Conservation (phyloP, 768 basidiomycete species). For the Sistotremastrum suecicum region DNA sequence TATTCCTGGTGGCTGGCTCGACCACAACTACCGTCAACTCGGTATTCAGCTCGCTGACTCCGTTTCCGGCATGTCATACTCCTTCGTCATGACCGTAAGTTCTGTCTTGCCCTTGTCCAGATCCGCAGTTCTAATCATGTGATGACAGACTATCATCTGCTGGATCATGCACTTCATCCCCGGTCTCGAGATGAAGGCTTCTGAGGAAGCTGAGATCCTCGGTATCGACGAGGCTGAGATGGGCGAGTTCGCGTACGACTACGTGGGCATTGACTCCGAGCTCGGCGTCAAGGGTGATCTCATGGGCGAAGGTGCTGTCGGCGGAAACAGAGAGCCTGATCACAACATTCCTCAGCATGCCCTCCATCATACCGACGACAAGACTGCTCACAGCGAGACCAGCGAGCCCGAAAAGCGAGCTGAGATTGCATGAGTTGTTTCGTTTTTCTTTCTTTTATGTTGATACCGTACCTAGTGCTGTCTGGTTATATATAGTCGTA, state of each 20-base stretch:
- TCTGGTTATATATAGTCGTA: background rate
- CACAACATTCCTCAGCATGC: background rate
- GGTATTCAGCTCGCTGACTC: conserved; percentile 77
- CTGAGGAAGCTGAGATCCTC: conserved; percentile 46
- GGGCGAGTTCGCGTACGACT: conserved; percentile 85
- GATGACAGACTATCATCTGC: conserved; percentile 47
- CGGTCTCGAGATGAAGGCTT: conserved; percentile 54
- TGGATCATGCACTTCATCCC: conserved; percentile 86
- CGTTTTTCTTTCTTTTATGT: background rate
- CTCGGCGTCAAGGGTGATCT: conserved; percentile 17
- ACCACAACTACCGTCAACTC: conserved; percentile 69
- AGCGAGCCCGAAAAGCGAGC: background rate
- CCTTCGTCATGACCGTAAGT: conserved; percentile 50
- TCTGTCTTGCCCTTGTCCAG: background rate
- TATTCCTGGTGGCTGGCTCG: conserved; percentile 74
- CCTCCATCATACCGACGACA: too few relatives aligned
- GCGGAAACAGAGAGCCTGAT: background rate
- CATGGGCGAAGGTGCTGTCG: background rate
- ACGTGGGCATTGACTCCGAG: conserved; percentile 57
- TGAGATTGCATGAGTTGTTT: background rate
- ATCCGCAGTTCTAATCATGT: background rate
- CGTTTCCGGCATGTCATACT: conserved; percentile 47
- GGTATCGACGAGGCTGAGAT: conserved; percentile 86
- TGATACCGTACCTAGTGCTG: background rate
- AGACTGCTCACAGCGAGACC: too few relatives aligned